Evolutionary conservation across 768 basidiomycete species (phyloP), one percentile per base, ranked within the genome.

Genomic region (Galerina sulciceps): DNA sequence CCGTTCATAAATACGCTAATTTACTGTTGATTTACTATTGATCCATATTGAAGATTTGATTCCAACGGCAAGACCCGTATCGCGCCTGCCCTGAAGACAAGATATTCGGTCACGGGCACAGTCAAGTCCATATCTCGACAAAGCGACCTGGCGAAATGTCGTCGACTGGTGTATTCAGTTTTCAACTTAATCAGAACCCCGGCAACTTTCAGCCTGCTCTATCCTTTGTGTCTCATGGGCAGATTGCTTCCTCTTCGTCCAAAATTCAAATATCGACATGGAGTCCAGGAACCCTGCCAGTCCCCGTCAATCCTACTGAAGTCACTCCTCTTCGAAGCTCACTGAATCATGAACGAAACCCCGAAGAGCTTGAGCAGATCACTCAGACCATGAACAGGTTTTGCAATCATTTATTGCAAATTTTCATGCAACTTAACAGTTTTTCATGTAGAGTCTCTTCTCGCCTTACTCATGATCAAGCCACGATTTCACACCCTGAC

Each of bases 401-500:
- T 40, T 15, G 53, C 31, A 18, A 51, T 34, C 60, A n/a, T 44
- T 35, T 59, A 14, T 20, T 44, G 31, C 20, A n/a, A 20, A 46
- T 44, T 40, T 23, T 14, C 11, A 43, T n/a, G 13, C 48, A 6
- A n/a, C 18, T 31, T 26, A 44, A 37, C 47, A 58, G 17, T 58
- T 49, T 44, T 42, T 38, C 43, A n/a, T 45, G 1, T 61, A 90
- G 88, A 62, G 76, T 90, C 61, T 75, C 80, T 57, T 69, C 81
- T 20, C 80, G 80, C 62, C 75, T 92, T 49, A 80, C 80, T 1
- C 73, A 79, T 36, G 91, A 94, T 71, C 91, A 92, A 53, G 74
- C 77, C 40, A 73, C 79, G 14, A 83, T 83, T 14, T 64, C 85
- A 49, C 79, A 84, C 51, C 90, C 90, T 38, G 88, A 93, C 63